Evolutionary conservation across 2,329 filamentous ascomycete species (phyloP), one percentile per base, ranked within the genome.

Genomic region (Aureobasidium lini): DNA sequence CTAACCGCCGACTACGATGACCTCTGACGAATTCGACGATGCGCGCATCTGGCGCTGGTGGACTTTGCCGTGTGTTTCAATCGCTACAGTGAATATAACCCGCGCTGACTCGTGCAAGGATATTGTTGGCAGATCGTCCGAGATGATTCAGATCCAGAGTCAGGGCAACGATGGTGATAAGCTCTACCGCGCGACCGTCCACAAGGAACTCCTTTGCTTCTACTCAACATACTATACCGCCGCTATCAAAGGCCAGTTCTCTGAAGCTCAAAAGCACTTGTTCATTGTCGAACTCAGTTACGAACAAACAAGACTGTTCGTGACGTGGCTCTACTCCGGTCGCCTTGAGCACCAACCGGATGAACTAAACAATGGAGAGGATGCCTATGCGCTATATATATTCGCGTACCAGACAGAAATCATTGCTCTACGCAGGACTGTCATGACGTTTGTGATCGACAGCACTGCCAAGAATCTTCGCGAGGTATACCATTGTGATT

Each of bases 151-250:
- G 5, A 13, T 40, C 28, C 29, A 40, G 8, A 39, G 31, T n/a
- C 36, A 40, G 18, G 7, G 15, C 7, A 15, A 29, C 37, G 23
- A 32, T 11, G 18, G 23, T 15, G 15, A 42, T 3, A 23, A 23
- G n/a, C n/a, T 11, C 16, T 15, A 36, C 16, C 7, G 16, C 47
- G 11, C 32, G 23, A 34, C 2, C 15, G 32, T 49, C 0, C 47
- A 49, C 44, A 58, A 49, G 31, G 56, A 58, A 7, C 28, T 49
- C 6, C 44, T 58, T 23, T 58, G 56, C 28, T 40, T 40, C 18
- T 58, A 48, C n/a, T 58, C 44, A 18, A 32, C 43, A 3, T 58
- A 58, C 34, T 49, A 48, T 13, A 15, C 32, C 11, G 44, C 31
- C 32, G 43, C 44, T 1, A 15, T 58, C 15, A 58, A 42, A 15